phyloP scores from a whole-genome alignment of 2,329 filamentous ascomycete species.

The Pseudopithomyces maydicus region DNA sequence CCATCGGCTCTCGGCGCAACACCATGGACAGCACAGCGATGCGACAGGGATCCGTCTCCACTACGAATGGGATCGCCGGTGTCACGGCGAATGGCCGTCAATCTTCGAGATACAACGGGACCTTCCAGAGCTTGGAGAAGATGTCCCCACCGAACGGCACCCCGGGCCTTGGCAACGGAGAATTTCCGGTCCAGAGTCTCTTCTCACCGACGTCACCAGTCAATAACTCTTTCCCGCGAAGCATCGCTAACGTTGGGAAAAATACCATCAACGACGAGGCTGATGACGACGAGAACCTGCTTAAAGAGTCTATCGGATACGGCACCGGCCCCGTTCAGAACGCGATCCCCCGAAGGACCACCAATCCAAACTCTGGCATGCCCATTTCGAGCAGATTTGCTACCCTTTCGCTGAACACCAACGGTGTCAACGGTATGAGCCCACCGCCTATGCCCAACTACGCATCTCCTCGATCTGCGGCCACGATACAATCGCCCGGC shows the following conservation, averaged over 20 bases:
- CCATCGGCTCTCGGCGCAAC: constrained; percentile 57
- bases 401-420: constrained; percentile 72
- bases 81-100: constrained; percentile 51
- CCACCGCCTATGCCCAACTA: constrained; percentile 63
- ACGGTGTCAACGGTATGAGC: constrained; percentile 49
- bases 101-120: constrained; percentile 64
- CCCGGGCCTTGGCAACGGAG: constrained; percentile 59
- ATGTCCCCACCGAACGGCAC: constrained; percentile 65
- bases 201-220: constrained; percentile 78
- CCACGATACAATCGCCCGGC: constrained; percentile 57
- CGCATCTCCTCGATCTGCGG: constrained; percentile 54
- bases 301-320: constrained; percentile 73
- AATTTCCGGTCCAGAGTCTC: constrained; percentile 67
- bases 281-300: constrained; percentile 74
- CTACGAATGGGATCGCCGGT: constrained; percentile 54
- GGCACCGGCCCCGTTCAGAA: constrained; percentile 66
- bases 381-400: constrained; percentile 69
- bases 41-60: constrained; percentile 51
- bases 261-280: constrained; percentile 72
- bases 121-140: constrained; percentile 66
- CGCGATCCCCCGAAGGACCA: constrained; percentile 66
- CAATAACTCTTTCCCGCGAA: constrained; percentile 69
- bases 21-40: constrained; percentile 56
- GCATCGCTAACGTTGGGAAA: constrained; percentile 62
- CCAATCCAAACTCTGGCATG: constrained; percentile 73